These are phyloP conservation scores for Malus sylvestris DNA, from an alignment of 306 rosid species.

Conservation along the genomic window DNA sequence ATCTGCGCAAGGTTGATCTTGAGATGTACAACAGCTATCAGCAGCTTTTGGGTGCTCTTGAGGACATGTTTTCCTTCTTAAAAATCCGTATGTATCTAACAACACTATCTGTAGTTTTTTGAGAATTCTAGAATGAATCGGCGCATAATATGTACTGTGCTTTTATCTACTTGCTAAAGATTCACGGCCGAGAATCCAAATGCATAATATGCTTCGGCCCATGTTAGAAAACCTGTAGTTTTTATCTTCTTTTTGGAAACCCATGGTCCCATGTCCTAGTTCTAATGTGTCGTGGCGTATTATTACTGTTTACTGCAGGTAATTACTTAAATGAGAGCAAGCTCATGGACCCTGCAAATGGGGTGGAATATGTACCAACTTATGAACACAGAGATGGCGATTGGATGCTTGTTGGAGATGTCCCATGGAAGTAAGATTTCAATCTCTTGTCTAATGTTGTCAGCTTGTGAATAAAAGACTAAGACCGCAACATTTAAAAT, in stretches of 20 bases:
- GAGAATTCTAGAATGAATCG: too few species aligned
- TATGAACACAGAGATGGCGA: constrained; percentile 76
- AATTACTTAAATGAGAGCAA: constrained; percentile 42
- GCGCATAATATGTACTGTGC: too few species aligned
- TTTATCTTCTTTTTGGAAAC: not conserved
- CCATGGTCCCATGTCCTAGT: not conserved
- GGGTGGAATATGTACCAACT: constrained; percentile 54
- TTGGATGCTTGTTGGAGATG: constrained; percentile 85
- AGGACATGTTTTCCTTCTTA: constrained; percentile 43
- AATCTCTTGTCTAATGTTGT: not conserved
- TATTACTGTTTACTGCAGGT: constrained; percentile 21
- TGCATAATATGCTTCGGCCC: too few species aligned
- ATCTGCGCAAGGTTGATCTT: constrained; percentile 58
- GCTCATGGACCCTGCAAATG: constrained; percentile 38
- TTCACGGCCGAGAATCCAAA: not conserved
- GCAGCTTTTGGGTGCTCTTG: constrained; percentile 37
- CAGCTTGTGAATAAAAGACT: not conserved
- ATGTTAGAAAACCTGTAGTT: not conserved
- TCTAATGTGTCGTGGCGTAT: not conserved
- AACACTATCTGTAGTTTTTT: too few species aligned
- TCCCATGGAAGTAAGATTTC: constrained; percentile 67
- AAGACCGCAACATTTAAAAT: not conserved
- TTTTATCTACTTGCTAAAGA: too few species aligned
- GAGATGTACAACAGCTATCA: constrained; percentile 40
- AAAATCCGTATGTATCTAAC: constrained; percentile 35